Conservation (phyloP, 1,139 yeast genomes). For the Geotrichum fermentans region DNA sequence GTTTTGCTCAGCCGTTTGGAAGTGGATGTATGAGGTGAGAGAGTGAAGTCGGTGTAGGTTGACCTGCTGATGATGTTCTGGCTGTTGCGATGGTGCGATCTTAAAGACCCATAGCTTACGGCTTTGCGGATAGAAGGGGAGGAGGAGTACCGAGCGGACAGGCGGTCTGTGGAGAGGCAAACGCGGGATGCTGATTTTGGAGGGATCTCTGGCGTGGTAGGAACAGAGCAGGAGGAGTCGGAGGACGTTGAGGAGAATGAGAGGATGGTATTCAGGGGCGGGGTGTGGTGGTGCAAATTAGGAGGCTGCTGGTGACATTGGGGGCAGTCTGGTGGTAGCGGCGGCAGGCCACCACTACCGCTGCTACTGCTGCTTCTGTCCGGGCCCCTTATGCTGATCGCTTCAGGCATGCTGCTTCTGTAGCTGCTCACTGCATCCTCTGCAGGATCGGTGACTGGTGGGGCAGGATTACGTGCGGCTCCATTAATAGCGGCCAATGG, state of each 20-base stretch:
- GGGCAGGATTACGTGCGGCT: background rate
- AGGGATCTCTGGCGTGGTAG: background rate
- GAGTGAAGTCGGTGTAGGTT: background rate
- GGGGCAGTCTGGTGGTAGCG: too few species aligned
- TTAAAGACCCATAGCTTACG: background rate
- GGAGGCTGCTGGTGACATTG: too few species aligned
- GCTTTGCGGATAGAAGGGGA: background rate
- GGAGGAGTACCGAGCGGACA: background rate
- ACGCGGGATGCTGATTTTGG: constrained; percentile 4
- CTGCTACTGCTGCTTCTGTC: too few species aligned
- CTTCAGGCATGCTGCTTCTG: too few species aligned
- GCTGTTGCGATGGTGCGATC: constrained; percentile 1
- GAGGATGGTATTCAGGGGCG: too few species aligned
- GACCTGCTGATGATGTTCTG: background rate
- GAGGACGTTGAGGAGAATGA: background rate
- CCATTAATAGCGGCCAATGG: background rate
- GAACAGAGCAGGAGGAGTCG: background rate
- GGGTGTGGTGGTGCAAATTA: too few species aligned
- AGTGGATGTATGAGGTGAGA: background rate
- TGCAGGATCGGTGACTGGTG: background rate
- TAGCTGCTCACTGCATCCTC: too few species aligned
- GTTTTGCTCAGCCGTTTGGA: background rate
- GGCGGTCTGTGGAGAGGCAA: background rate
- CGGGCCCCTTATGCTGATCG: too few species aligned
- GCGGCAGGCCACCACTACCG: too few species aligned